A percentile compares a stretch with the other conserved stretches of the same genome.
Conservation (phyloP, 192 early-diverging fungal species). For the Gamsiella multidivaricata region DNA sequence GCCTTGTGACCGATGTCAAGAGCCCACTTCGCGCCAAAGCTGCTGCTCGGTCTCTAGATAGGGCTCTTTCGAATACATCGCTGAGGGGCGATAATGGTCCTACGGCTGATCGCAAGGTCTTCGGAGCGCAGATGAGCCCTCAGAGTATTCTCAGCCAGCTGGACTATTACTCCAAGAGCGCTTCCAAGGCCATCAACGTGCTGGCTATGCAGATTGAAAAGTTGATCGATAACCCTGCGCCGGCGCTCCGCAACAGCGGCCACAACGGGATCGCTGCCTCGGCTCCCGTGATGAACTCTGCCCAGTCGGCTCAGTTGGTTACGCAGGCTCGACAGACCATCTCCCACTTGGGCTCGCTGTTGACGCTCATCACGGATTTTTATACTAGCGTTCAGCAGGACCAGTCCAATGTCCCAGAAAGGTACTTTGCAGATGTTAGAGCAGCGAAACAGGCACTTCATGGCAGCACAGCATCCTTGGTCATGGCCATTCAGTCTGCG, state of each 20-base stretch:
- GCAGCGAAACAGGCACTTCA: conserved; percentile 71
- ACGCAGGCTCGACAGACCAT: conserved; percentile 53
- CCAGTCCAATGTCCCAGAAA: conserved; percentile 23
- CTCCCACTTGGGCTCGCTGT: conserved; percentile 54
- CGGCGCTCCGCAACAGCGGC: conserved; percentile 13
- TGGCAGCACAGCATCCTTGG: conserved; percentile 70
- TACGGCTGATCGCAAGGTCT: conserved; percentile 23
- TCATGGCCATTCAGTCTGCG: conserved; percentile 66
- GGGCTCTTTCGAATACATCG: conserved; percentile 43
- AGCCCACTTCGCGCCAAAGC: conserved; percentile 43
- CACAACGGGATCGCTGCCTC: conserved; percentile 13
- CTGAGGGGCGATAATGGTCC: conserved; percentile 22
- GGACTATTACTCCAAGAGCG: conserved; percentile 54
- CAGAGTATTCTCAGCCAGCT: conserved; percentile 49
- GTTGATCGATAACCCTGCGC: conserved; percentile 30
- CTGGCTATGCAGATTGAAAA: conserved; percentile 51
- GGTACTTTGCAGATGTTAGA: conserved; percentile 66
- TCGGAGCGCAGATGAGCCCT: conserved; percentile 41
- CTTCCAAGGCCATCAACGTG: conserved; percentile 48
- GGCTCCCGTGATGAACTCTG: conserved; percentile 48
- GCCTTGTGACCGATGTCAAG: conserved; percentile 46
- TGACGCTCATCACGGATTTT: conserved; percentile 54
- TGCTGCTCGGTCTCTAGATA: conserved; percentile 30
- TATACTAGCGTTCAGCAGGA: conserved; percentile 23
- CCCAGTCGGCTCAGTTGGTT: conserved; percentile 56